Percentiles rank a stretch among this genome's conserved stretches.
These are phyloP conservation scores for Pseudogymnoascus sp. DNA, from an alignment of 2,329 filamentous ascomycete genomes.

Conservation along the genomic window DNA sequence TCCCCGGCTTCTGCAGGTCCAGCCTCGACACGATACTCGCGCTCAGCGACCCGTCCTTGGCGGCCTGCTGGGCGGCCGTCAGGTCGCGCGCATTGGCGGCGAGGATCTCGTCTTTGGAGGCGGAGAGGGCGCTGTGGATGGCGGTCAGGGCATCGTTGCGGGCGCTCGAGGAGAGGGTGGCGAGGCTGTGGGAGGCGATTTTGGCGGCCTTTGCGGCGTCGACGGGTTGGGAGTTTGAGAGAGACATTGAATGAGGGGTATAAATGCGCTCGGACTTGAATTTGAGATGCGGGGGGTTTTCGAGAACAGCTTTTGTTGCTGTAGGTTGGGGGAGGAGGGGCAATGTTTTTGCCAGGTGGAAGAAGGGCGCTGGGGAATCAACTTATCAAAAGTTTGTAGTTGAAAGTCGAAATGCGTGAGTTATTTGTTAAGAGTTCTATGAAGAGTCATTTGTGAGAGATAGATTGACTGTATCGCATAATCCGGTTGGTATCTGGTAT, in stretches of 20 bases:
- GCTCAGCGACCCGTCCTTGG: constrained; percentile 66
- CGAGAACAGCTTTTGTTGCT: constrained; percentile 8
- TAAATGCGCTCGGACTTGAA: constrained; percentile 9
- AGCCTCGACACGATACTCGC: constrained; percentile 80
- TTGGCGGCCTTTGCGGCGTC: constrained; percentile 74
- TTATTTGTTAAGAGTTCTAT: background rate
- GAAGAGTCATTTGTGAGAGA: background rate
- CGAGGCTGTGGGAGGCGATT: constrained; percentile 71
- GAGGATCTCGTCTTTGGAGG: constrained; percentile 66
- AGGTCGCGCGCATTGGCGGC: constrained; percentile 82
- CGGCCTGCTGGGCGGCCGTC: constrained; percentile 62
- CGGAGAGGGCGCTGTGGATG: constrained; percentile 68
- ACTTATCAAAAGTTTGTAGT: background rate
- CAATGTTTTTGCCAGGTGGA: background rate
- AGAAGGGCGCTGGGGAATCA: background rate
- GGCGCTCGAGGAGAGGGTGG: constrained; percentile 64
- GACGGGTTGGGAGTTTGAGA: constrained; percentile 74
- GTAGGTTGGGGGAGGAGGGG: background rate
- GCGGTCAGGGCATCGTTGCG: constrained; percentile 80
- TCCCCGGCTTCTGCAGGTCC: constrained; percentile 77
- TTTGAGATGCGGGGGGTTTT: constrained; percentile 10
- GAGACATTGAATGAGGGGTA: constrained; percentile 55
- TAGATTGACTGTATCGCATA: background rate
- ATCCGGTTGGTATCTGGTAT: background rate
- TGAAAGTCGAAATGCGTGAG: background rate